Percentiles rank a stretch among this genome's conserved stretches.
Evolutionary conservation across 1,284 basidiomycete genomes (phyloP).

Genomic region (Filobasidium uniguttulatum): DNA sequence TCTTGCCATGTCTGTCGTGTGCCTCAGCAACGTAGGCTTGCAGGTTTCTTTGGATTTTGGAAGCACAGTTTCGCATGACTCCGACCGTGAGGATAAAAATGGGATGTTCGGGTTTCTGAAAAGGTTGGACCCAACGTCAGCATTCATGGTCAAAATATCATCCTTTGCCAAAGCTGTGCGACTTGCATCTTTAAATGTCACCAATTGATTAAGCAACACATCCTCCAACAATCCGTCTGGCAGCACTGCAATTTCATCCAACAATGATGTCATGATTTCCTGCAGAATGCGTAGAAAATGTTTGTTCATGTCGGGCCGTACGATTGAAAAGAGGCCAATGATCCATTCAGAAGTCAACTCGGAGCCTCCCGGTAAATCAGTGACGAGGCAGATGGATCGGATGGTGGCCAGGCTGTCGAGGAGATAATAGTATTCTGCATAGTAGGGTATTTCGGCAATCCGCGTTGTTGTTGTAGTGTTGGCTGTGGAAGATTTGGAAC

Average conservation of each 20-base stretch:
- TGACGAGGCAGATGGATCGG: slow-evolving; percentile 85
- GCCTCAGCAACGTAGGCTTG: slow-evolving; percentile 83
- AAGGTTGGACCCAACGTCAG: slow-evolving; percentile 17
- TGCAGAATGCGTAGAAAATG: slow-evolving; percentile 77
- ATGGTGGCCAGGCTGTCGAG: slow-evolving; percentile 84
- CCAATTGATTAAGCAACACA: slow-evolving; percentile 69
- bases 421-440: slow-evolving; percentile 80
- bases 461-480: slow-evolving; percentile 54
- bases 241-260: slow-evolving; percentile 68
- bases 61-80: slow-evolving; percentile 68
- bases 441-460: slow-evolving; percentile 46
- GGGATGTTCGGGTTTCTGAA: slow-evolving; percentile 56
- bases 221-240: slow-evolving; percentile 62
- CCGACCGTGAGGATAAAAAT: slow-evolving; percentile 73
- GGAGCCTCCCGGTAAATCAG: slow-evolving; percentile 75
- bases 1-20: slow-evolving; percentile 47
- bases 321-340: slow-evolving; percentile 63
- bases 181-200: slow-evolving; percentile 46
- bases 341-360: slow-evolving; percentile 76
- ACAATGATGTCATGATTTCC: slow-evolving; percentile 74
- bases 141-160: neutral
- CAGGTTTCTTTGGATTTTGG: slow-evolving; percentile 78
- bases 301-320: slow-evolving; percentile 63
- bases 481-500: slow-evolving; percentile 73
- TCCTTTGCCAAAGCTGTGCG: neutral